A percentile compares a stretch with the other conserved stretches of the same genome.
Evolutionary conservation across 1,284 basidiomycete species (phyloP).

Genomic region (Wallemia mellicola): DNA sequence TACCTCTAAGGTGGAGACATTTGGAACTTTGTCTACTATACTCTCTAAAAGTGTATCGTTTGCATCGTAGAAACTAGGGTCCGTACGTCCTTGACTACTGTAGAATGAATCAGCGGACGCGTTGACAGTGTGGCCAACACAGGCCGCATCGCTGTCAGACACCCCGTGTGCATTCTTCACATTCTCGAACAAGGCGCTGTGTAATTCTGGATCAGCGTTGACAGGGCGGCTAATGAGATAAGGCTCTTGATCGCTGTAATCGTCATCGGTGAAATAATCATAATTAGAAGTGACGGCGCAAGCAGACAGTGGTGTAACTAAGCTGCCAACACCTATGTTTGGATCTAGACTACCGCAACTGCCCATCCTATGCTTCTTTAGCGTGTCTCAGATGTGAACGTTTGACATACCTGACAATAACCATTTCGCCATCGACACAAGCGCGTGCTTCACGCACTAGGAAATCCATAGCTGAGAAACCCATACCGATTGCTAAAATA

Average conservation of each 20-base stretch:
- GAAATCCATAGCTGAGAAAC: slow-evolving; percentile 29
- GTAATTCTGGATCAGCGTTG: slow-evolving; percentile 25
- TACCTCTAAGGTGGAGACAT: slow-evolving; percentile 36
- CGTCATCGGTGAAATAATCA: slow-evolving; percentile 22
- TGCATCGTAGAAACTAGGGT: slow-evolving; percentile 39
- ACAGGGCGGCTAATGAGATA: slow-evolving; percentile 43
- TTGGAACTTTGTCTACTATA: slow-evolving; percentile 21
- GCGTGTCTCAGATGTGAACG: slow-evolving; percentile 4
- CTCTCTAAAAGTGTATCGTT: slow-evolving; percentile 33
- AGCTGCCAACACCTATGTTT: slow-evolving; percentile 31
- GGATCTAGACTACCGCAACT: slow-evolving; percentile 46
- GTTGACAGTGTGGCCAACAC: slow-evolving; percentile 27
- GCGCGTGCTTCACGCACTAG: slow-evolving; percentile 53
- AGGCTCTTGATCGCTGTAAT: slow-evolving; percentile 15
- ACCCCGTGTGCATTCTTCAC: slow-evolving; percentile 16
- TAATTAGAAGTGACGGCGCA: slow-evolving; percentile 40
- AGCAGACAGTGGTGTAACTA: slow-evolving; percentile 36
- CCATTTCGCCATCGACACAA: slow-evolving; percentile 42
- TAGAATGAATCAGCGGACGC: slow-evolving; percentile 59
- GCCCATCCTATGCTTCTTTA: slow-evolving; percentile 24
- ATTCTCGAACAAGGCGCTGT: slow-evolving; percentile 10
- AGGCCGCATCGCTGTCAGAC: slow-evolving; percentile 21
- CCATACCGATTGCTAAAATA: background rate
- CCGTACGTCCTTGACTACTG: slow-evolving; percentile 49
- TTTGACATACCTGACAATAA: slow-evolving; percentile 30